These are phyloP conservation scores for Coriolopsis trogii DNA, from an alignment of 1,284 basidiomycete species.

Conservation along the genomic window DNA sequence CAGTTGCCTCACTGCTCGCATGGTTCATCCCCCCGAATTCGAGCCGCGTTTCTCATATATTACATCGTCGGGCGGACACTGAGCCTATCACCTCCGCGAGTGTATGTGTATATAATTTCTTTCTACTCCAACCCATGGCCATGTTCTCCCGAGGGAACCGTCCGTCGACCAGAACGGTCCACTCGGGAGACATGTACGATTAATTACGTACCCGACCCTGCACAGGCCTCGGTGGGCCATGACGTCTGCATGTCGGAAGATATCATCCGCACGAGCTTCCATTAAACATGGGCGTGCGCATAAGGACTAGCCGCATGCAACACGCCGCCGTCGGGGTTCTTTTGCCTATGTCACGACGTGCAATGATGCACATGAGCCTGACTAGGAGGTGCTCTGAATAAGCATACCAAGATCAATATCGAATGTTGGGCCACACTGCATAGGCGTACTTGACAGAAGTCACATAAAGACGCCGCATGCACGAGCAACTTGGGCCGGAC, in stretches of 20 bases:
- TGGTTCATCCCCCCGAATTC: slow-evolving; percentile 2
- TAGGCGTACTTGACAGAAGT: slow-evolving; percentile 16
- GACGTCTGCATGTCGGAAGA: slow-evolving; percentile 11
- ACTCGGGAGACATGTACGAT: slow-evolving; percentile 3
- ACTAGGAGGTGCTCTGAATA: background rate
- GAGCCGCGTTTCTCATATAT: background rate
- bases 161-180: slow-evolving; percentile 7
- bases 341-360: no score
- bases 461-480: slow-evolving; percentile 3
- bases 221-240: slow-evolving; percentile 16
- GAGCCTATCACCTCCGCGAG: no score
- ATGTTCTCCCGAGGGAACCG: slow-evolving; percentile 12
- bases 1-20: background rate
- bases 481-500: background rate
- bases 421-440: slow-evolving; percentile 1
- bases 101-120: no score
- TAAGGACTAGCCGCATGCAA: slow-evolving; percentile 4
- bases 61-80: background rate
- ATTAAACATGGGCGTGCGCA: slow-evolving; percentile 10
- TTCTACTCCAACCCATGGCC: no score
- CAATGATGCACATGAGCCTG: no score
- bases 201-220: slow-evolving; percentile 21
- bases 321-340: no score
- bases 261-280: slow-evolving; percentile 19
- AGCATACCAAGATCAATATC: no score